Evolutionary conservation across 2,329 filamentous ascomycete species (phyloP), one percentile per base, ranked within the genome.

Genomic region (Diplodia corticola): DNA sequence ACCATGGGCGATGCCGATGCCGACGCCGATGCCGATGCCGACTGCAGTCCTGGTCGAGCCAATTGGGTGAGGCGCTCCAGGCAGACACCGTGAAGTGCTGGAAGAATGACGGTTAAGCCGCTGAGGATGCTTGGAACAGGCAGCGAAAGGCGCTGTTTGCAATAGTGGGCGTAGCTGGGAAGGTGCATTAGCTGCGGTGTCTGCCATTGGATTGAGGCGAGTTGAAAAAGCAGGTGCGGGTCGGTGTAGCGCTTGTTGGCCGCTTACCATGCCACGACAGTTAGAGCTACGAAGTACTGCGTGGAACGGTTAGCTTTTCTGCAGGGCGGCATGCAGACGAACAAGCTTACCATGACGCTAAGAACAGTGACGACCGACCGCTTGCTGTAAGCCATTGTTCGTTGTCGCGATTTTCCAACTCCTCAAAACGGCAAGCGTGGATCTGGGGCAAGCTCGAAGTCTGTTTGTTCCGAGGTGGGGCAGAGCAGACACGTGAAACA

Each of bases 221-320:
- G 33, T 9, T 17, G 13, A 28, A 28, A 26, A 13, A 17, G 37
- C 22, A 30, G 37, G 54, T 35, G 26, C n/a, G 51, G 24, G 15
- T 53, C n/a, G 50, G 2, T 28, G 30, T 46, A 24, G 22, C 4
- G 51, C 30, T 66, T 50, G 35, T 22, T 13, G 40, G 22, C 15
- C 22, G 37, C 68, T 63, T 69, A 70, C 68, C 70, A 76, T 15
- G 76, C 75, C 49, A 79, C 68, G 28, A 69, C 66, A 7, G 77
- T 78, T 63, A 78, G 73, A 59, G 66, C 64, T 61, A 72, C 57
- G 48, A 79, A 74, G 66, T 76, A 78, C 76, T 78, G 57, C 12
- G n/a, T 28, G 3, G 66, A 13, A 12, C 9, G n/a, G 60, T 67
- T 22, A 67, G 65, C 35, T n/a, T 28, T 13, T n/a, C 6, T 54